Evolutionary conservation across 2,329 filamentous ascomycete species (phyloP).

Genomic region (Penicillium decumbens): DNA sequence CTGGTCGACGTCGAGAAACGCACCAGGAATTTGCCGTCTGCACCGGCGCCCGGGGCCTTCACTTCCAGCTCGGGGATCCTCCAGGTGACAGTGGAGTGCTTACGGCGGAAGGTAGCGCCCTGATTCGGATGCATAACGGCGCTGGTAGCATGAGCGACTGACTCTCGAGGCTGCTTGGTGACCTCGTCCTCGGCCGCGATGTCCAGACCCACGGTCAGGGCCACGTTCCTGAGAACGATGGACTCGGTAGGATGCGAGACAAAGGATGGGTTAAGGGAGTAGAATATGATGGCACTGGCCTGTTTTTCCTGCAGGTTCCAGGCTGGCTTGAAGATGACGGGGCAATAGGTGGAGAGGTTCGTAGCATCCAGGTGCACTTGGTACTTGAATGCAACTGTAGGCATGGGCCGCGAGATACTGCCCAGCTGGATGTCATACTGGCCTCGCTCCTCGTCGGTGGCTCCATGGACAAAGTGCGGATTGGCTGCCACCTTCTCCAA

Average conservation of each 20-base stretch:
- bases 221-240: constrained; percentile 68
- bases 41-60: constrained; percentile 40
- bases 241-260: constrained; percentile 41
- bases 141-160: constrained; percentile 37
- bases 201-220: constrained; percentile 56
- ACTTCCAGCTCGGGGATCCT: constrained; percentile 49
- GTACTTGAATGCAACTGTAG: constrained; percentile 83
- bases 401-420: constrained; percentile 61
- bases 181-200: constrained; percentile 35
- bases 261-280: constrained; percentile 73
- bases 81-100: constrained; percentile 45
- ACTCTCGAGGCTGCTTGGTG: constrained; percentile 46
- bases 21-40: constrained; percentile 72
- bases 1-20: constrained; percentile 70
- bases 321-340: constrained; percentile 65
- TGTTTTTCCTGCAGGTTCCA: constrained; percentile 85
- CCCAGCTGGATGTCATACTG: constrained; percentile 73
- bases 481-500: constrained; percentile 93
- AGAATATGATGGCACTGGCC: constrained; percentile 78
- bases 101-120: constrained; percentile 44
- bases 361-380: constrained; percentile 68
- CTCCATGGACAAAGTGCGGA: constrained; percentile 77
- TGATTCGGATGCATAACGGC: constrained; percentile 47
- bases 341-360: constrained; percentile 58
- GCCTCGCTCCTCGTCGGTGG: constrained; percentile 58